phyloP scores from a whole-genome alignment of 495 filamentous ascomycete species.

The Aspergillus diversus region DNA sequence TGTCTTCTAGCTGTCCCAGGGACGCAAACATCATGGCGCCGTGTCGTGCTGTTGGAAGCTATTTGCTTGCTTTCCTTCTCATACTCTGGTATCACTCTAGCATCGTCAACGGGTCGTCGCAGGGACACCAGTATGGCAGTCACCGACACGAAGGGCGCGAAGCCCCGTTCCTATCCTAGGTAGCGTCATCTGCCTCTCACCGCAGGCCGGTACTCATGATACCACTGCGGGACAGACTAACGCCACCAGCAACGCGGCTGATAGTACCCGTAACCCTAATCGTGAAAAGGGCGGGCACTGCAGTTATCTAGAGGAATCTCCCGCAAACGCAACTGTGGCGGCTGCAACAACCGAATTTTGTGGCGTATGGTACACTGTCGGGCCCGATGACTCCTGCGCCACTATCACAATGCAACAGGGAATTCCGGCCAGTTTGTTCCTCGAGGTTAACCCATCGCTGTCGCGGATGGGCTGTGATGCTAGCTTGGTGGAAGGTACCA shows the following conservation, averaged over 20 bases:
- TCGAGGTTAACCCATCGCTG: neutral
- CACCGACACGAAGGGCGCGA: no score
- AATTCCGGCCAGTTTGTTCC: neutral
- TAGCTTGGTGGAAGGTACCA: neutral
- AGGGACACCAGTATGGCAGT: no score
- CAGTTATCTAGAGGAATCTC: neutral
- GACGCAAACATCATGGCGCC: no score
- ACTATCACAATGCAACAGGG: neutral
- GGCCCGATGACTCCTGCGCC: neutral
- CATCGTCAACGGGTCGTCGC: no score
- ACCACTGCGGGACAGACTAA: neutral
- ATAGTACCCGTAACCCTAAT: no score
- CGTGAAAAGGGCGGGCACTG: no score
- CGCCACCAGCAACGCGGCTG: neutral
- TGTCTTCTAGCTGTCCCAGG: no score
- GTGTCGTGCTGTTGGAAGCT: no score
- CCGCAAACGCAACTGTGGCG: neutral
- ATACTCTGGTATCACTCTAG: no score
- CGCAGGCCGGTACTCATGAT: slow-evolving; percentile 5
- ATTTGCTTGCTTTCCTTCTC: no score
- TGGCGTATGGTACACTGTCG: neutral
- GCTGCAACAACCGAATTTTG: neutral
- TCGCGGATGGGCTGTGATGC: neutral
- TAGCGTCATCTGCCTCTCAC: slow-evolving; percentile 18
- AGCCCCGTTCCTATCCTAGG: neutral